Conservation (phyloP, 208 protist species). For the Leishmania martiniquensis region DNA sequence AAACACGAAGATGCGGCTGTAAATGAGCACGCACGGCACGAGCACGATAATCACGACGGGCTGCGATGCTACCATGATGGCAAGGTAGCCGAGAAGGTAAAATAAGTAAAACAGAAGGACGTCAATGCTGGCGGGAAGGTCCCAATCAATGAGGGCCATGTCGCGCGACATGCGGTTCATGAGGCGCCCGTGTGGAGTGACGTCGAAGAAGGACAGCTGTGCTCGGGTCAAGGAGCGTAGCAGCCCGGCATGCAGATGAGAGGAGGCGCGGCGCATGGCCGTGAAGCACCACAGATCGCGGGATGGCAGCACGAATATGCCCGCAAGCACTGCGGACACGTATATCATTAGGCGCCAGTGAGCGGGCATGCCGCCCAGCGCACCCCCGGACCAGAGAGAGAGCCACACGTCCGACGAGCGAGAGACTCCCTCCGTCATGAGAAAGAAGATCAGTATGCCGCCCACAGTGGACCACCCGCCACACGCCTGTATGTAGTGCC, state of each 20-base stretch:
- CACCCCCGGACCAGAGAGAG: slow-evolving; percentile 58
- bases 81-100: slow-evolving; percentile 38
- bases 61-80: slow-evolving; percentile 49
- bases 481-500: slow-evolving; percentile 50
- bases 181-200: slow-evolving; percentile 91
- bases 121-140: slow-evolving; percentile 39
- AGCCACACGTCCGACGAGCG: slow-evolving; percentile 53
- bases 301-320: slow-evolving; percentile 25
- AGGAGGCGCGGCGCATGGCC: slow-evolving; percentile 28
- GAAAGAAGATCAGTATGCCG: slow-evolving; percentile 39
- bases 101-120: slow-evolving; percentile 38
- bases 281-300: slow-evolving; percentile 35
- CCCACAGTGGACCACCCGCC: slow-evolving; percentile 37
- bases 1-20: slow-evolving; percentile 61
- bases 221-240: slow-evolving; percentile 49
- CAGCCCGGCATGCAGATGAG: slow-evolving; percentile 40
- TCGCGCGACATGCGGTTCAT: slow-evolving; percentile 96
- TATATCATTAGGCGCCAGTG: slow-evolving; percentile 32
- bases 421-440: slow-evolving; percentile 44
- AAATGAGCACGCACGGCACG: slow-evolving; percentile 43
- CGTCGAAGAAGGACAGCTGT: slow-evolving; percentile 93
- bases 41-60: slow-evolving; percentile 49
- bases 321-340: slow-evolving; percentile 23
- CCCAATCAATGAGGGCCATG: slow-evolving; percentile 73
- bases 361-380: neutral